Evolutionary conservation across 73 alveolate genomes (phyloP).

Genomic region (Tetrahymena borealis): DNA sequence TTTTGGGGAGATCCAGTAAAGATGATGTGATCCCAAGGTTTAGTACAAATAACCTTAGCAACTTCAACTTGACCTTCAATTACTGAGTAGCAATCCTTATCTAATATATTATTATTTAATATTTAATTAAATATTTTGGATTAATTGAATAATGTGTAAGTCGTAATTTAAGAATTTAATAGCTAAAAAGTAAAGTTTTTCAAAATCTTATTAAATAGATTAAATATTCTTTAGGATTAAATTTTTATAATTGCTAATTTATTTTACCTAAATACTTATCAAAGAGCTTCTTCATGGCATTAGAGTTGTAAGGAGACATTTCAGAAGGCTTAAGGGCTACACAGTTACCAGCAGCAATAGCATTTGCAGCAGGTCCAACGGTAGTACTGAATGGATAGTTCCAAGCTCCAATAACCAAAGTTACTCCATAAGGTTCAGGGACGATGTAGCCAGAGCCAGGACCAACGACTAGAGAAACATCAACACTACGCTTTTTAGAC

Average conservation of each 20-base stretch:
- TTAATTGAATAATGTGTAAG: no score
- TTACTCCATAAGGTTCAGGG: conserved; percentile 91
- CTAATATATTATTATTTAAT: conserved; percentile 12
- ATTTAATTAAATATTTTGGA: not conserved
- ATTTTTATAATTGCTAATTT: no score
- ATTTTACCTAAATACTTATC: conserved; percentile 51
- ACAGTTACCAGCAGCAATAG: conserved; percentile 90
- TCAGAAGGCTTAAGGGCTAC: conserved; percentile 90
- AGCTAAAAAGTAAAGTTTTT: no score
- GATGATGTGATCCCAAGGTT: conserved; percentile 78
- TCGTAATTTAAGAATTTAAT: no score
- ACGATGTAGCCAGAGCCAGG: conserved; percentile 55
- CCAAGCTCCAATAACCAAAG: conserved; percentile 90
- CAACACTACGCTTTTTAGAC: conserved; percentile 43
- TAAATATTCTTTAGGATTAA: no score
- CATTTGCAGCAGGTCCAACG: conserved; percentile 63
- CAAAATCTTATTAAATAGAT: no score
- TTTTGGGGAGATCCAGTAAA: conserved; percentile 93
- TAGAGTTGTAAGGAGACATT: conserved; percentile 68
- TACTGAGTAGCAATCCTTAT: conserved; percentile 63
- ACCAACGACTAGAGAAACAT: conserved; percentile 47
- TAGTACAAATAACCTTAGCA: conserved; percentile 67
- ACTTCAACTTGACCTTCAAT: conserved; percentile 93
- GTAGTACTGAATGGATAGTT: conserved; percentile 81
- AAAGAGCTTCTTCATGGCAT: conserved; percentile 62